Evolutionary conservation across 2,329 filamentous ascomycete genomes (phyloP).

Genomic region (Zymoseptoria tritici): DNA sequence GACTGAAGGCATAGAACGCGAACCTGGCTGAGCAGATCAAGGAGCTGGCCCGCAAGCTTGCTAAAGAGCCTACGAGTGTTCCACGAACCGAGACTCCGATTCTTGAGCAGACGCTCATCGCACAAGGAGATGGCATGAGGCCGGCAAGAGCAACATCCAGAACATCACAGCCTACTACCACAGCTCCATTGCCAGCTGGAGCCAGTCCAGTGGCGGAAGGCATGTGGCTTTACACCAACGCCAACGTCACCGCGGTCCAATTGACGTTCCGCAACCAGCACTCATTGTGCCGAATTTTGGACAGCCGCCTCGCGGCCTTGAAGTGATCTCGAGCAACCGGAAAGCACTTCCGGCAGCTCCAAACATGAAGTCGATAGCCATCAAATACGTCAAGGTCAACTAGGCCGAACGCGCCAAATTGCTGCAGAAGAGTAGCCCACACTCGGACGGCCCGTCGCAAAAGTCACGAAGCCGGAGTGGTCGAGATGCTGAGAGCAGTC

Average conservation of each 20-base stretch:
- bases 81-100: too few relatives aligned
- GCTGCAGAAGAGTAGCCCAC: not conserved
- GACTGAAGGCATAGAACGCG: slow-evolving; percentile 14
- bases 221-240: too few relatives aligned
- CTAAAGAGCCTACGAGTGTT: too few relatives aligned
- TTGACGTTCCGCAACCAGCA: not conserved
- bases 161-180: too few relatives aligned
- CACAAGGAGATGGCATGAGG: not conserved
- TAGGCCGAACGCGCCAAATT: not conserved
- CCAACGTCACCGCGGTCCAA: not conserved
- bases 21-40: slow-evolving; percentile 10
- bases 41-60: slow-evolving; percentile 5
- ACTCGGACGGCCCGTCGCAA: not conserved
- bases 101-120: not conserved
- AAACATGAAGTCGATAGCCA: slow-evolving; percentile 34
- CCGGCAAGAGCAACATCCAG: not conserved
- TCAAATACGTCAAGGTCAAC: slow-evolving; percentile 20
- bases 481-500: not conserved
- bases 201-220: too few relatives aligned
- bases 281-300: not conserved
- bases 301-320: not conserved
- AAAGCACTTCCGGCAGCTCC: slow-evolving; percentile 38
- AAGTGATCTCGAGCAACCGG: slow-evolving; percentile 33
- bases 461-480: not conserved
- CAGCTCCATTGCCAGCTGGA: too few relatives aligned